Conservation (phyloP, 2,329 filamentous ascomycete species). For the Rugonectria rugulosa region DNA sequence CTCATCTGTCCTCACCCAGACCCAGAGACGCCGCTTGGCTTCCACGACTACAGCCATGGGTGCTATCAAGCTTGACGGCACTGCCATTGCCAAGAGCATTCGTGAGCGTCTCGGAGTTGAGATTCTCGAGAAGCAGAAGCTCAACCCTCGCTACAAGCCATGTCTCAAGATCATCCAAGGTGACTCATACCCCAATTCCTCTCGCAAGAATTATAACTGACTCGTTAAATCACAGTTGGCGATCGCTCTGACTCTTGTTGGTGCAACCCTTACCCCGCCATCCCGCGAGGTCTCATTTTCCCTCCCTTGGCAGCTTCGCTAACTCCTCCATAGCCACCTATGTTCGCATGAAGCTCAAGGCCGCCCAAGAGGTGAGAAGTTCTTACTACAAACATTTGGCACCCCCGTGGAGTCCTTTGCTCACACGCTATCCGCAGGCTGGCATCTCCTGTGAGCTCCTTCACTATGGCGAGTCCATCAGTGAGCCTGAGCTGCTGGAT, state of each 20-base stretch:
- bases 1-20: slow-evolving; percentile 19
- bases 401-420: neutral
- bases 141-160: slow-evolving; percentile 88
- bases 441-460: slow-evolving; percentile 88
- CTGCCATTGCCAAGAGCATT: slow-evolving; percentile 90
- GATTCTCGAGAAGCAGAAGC: slow-evolving; percentile 81
- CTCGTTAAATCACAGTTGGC: slow-evolving; percentile 68
- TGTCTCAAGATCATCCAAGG: slow-evolving; percentile 95
- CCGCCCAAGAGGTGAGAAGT: slow-evolving; percentile 84
- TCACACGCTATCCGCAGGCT: slow-evolving; percentile 61
- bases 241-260: slow-evolving; percentile 89
- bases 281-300: slow-evolving; percentile 13
- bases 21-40: slow-evolving; percentile 47
- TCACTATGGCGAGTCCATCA: slow-evolving; percentile 81
- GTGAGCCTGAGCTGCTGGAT: slow-evolving; percentile 85
- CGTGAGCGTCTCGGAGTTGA: slow-evolving; percentile 81
- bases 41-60: slow-evolving; percentile 73
- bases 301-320: slow-evolving; percentile 21
- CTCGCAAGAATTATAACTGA: slow-evolving; percentile 31
- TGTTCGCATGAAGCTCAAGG: slow-evolving; percentile 99
- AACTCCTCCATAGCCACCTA: slow-evolving; percentile 74
- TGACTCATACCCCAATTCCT: slow-evolving; percentile 43
- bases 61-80: slow-evolving; percentile 93
- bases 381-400: neutral
- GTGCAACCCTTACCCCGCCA: slow-evolving; percentile 38